A percentile compares a stretch with the other conserved stretches of the same genome.
These are phyloP conservation scores for Glycyrrhiza uralensis DNA, from an alignment of 306 rosid species.

Conservation along the genomic window DNA sequence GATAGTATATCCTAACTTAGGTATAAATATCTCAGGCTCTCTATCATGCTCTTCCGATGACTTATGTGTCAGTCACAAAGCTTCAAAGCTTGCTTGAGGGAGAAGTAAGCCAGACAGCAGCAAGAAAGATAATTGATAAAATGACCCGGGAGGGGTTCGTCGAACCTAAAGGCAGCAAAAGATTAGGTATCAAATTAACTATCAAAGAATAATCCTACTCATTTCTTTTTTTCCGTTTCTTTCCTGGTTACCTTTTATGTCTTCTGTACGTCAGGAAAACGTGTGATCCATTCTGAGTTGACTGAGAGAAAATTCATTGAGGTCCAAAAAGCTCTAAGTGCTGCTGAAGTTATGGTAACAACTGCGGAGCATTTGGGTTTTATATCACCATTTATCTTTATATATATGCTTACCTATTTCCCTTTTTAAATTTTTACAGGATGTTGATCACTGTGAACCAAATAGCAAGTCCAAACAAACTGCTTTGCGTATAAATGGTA, in stretches of 20 bases:
- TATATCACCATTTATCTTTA: neutral
- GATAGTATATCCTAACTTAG: slow-evolving; percentile 4
- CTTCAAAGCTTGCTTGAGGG: slow-evolving; percentile 78
- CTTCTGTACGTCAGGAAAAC: slow-evolving; percentile 56
- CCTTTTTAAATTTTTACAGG: slow-evolving; percentile 44
- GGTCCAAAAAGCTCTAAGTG: slow-evolving; percentile 61
- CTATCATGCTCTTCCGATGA: slow-evolving; percentile 76
- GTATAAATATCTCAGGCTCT: slow-evolving; percentile 56
- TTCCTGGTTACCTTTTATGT: neutral
- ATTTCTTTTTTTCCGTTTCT: neutral
- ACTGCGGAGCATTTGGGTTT: neutral
- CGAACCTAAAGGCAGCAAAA: slow-evolving; percentile 70
- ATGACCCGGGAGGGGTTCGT: slow-evolving; percentile 81
- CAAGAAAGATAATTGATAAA: slow-evolving; percentile 69
- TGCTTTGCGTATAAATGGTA: slow-evolving; percentile 40
- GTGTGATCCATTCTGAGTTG: slow-evolving; percentile 72
- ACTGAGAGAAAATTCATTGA: slow-evolving; percentile 65
- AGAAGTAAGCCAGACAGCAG: slow-evolving; percentile 53
- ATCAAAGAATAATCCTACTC: neutral
- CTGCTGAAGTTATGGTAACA: slow-evolving; percentile 60
- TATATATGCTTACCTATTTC: neutral
- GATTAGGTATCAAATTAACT: slow-evolving; percentile 53
- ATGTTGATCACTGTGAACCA: slow-evolving; percentile 49
- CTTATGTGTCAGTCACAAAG: slow-evolving; percentile 61
- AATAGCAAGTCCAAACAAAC: slow-evolving; percentile 36